Percentiles rank a stretch among this genome's conserved stretches.
Conservation (phyloP, 2,329 filamentous ascomycete genomes). For the Cladosporium sphaerospermum region DNA sequence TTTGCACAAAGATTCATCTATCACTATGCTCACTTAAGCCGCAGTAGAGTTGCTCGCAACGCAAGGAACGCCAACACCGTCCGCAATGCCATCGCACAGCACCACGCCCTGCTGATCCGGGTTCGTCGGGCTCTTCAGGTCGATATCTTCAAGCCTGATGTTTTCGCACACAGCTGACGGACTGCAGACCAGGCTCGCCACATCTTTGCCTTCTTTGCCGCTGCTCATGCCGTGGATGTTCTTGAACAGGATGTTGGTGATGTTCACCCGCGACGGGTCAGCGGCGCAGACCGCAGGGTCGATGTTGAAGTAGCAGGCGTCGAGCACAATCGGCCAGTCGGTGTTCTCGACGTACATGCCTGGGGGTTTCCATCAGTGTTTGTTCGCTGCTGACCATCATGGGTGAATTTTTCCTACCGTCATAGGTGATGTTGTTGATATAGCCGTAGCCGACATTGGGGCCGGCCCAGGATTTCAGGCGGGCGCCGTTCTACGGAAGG, state of each 20-base stretch:
- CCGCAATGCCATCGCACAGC: slow-evolving; percentile 45
- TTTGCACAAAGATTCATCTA: no score
- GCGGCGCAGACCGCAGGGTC: slow-evolving; percentile 45
- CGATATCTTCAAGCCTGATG: slow-evolving; percentile 51
- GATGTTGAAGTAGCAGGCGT: slow-evolving; percentile 59
- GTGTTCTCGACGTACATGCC: slow-evolving; percentile 48
- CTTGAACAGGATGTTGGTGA: slow-evolving; percentile 54
- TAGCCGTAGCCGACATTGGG: slow-evolving; percentile 53
- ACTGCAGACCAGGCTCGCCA: slow-evolving; percentile 51
- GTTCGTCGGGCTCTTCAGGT: slow-evolving; percentile 47
- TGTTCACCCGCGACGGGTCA: slow-evolving; percentile 52
- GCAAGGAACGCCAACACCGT: slow-evolving; percentile 29
- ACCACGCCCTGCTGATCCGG: slow-evolving; percentile 29
- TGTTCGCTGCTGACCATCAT: no score
- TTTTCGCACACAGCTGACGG: slow-evolving; percentile 52
- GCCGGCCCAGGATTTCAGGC: slow-evolving; percentile 58
- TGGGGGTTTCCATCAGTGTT: background rate
- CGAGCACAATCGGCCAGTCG: slow-evolving; percentile 52
- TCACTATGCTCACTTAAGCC: background rate
- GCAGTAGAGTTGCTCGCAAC: slow-evolving; percentile 1
- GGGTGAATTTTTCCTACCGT: slow-evolving; percentile 32
- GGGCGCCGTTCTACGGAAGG: slow-evolving; percentile 38
- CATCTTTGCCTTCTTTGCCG: slow-evolving; percentile 49
- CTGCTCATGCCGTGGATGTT: slow-evolving; percentile 54
- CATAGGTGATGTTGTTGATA: slow-evolving; percentile 57